phyloP scores from a whole-genome alignment of 108 stramenopile species.

The Epithemia pelagica region DNA sequence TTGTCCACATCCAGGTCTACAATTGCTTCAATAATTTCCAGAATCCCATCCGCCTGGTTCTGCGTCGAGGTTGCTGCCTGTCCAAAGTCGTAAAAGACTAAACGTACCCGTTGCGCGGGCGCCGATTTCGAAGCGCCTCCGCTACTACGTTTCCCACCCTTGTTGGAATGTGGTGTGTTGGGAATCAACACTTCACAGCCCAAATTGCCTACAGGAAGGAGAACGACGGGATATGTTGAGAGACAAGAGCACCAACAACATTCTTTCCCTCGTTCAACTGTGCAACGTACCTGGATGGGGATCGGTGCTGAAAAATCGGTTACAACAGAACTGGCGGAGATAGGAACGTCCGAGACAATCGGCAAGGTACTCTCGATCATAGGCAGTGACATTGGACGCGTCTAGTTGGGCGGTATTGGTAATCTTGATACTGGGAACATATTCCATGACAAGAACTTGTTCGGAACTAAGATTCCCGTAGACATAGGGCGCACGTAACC shows the following conservation, averaged over 20 bases:
- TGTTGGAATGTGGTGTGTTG: not conserved
- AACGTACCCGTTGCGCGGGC: constrained; percentile 24
- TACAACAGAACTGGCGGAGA: constrained; percentile 70
- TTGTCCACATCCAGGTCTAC: constrained; percentile 72
- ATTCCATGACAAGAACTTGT: constrained; percentile 77
- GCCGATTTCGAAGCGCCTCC: not conserved
- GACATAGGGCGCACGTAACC: constrained; percentile 67
- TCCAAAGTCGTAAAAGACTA: constrained; percentile 86
- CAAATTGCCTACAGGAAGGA: constrained; percentile 46
- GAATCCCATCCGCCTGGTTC: constrained; percentile 68
- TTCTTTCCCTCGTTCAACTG: not conserved
- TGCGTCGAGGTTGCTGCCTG: constrained; percentile 61
- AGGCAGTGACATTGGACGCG: constrained; percentile 50
- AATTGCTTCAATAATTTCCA: constrained; percentile 79
- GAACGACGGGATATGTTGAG: not conserved
- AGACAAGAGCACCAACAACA: not conserved
- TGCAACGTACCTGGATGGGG: constrained; percentile 25
- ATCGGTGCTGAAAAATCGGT: constrained; percentile 53
- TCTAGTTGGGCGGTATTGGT: constrained; percentile 50
- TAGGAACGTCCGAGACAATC: constrained; percentile 72
- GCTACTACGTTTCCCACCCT: too few relatives aligned
- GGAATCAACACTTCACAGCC: constrained; percentile 56
- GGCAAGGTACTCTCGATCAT: constrained; percentile 63
- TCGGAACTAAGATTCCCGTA: constrained; percentile 62
- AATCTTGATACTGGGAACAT: constrained; percentile 75